Base-by-base conservation (phyloP, 495 filamentous ascomycete species). In the Lentithecium fluviatile region DNA sequence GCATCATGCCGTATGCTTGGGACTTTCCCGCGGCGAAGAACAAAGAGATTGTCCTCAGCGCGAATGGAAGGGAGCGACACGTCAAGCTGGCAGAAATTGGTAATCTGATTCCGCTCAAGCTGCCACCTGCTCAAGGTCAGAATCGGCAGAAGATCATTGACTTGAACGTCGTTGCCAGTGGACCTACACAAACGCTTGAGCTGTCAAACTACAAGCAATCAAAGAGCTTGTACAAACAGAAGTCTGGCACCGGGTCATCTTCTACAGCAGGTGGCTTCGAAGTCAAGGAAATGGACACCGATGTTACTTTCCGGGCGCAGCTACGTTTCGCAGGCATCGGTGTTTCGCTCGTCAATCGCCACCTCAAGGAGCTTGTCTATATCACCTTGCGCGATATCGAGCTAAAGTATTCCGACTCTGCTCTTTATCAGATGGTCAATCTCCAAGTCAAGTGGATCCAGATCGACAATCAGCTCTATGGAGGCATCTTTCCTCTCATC, bases 1-100 rank as follows among this genome's bases (percentile, higher is more conserved):
- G 93, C 72, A 96, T 97, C 74, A 98, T 98, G 94, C 93, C 95
- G 4, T 98, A 98, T 70, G 93, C 94, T 26, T 98, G 94, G 94
- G 95, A 98, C 71, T 97, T 94, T 75, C 94, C 94, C 1, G 91
- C 94, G 5, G 90, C 91, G n/a, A 96, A 95, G 74, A 87, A 87
- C 74, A 96, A 94, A 72, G 92, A 96, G 70, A 82, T 97, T 34
- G 83, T 96, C 43, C 80, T 98, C 69, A 85, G 76, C 40, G 86
- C 87, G 21, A 84, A 87, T 67, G 85, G 84, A 50, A 92, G 88
- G 71, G 88, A 93, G 64, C 81, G 93, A 45, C 89, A 94, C 70
- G 87, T 98, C 67, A 95, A 90, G 70, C 84, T 98, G 53, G 89
- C 92, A 23, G 94, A 98, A 69, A 98, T 98, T 68, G 94, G 94